Base-by-base conservation (phyloP, 768 basidiomycete genomes). In the Calocybe cyanea region DNA sequence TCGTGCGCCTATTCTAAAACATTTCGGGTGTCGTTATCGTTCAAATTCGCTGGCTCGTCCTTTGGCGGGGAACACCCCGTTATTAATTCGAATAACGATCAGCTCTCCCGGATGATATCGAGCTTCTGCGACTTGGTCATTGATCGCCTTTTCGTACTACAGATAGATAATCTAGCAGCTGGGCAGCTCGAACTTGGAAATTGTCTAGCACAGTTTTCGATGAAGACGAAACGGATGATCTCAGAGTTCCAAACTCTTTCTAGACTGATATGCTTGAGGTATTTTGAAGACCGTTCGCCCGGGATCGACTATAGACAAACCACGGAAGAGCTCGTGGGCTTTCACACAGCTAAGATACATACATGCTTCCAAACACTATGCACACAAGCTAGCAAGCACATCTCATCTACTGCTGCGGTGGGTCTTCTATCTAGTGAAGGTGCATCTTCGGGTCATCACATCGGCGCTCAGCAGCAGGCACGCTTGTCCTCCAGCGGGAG, bases 281-380 rank as follows among this genome's bases (percentile, higher is more conserved):
- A 20, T 30, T 46, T 13, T 31, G 38, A 14, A 32, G 31, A 20
- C 3, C n/a, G 19, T 10, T 46, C 11, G 25, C 5, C 11, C n/a
- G n/a, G 45, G 28, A 40, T 11, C 20, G 39, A 15, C 28, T 15
- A n/a, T 15, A 24, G 17, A 23, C 21, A 19, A 11, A 18, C 15
- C 17, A 33, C 40, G 14, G 38, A 46, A 7, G 38, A 38, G 2
- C 13, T 23, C 8, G 28, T 46, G 15, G 10, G 11, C 20, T 20
- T 21, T 17, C 25, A 49, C 32, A 7, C 43, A 20, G 37, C 24
- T 24, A 43, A 25, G 15, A 43, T 49, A 8, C 30, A 39, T 19
- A 18, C 8, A 11, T 21, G 17, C 23, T 24, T 38, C 28, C 23
- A 17, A 7, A 25, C 25, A 30, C 23, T 41, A 23, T 15, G 21